Percentiles rank a stretch among this genome's conserved stretches.
phyloP scores from a whole-genome alignment of 2,329 filamentous ascomycete species.

The Trichoderma sp. region DNA sequence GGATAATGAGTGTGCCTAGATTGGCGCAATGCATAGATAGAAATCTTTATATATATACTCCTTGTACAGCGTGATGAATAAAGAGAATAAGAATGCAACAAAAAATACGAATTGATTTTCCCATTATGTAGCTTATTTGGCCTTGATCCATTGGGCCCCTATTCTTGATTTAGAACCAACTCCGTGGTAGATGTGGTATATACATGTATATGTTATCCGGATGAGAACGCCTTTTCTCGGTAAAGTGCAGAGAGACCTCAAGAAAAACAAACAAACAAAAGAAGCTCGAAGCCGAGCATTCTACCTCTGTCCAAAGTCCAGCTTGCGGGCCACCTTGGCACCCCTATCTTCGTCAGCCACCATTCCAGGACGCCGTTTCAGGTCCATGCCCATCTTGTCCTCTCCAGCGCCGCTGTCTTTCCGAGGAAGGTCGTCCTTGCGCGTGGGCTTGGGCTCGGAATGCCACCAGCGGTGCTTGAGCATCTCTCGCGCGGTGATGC shows the following conservation, averaged over 20 bases:
- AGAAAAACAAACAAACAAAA: neutral
- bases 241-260: neutral
- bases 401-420: constrained; percentile 62
- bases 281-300: neutral
- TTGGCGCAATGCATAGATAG: constrained; percentile 1
- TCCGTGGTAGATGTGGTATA: neutral
- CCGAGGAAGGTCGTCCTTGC: constrained; percentile 75
- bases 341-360: constrained; percentile 62
- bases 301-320: constrained; percentile 66
- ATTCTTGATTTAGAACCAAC: neutral
- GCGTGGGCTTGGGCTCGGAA: constrained; percentile 76
- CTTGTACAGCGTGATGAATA: neutral
- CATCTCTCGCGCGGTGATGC: constrained; percentile 73
- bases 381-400: constrained; percentile 75
- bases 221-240: neutral
- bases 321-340: constrained; percentile 75
- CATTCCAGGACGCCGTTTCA: constrained; percentile 69
- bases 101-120: neutral
- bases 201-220: neutral
- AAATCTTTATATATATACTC: constrained; percentile 2
- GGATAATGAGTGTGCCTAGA: neutral
- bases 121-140: neutral
- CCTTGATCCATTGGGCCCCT: neutral
- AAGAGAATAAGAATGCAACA: neutral
- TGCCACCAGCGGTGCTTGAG: constrained; percentile 85